These are phyloP conservation scores for Periconia macrospinosa DNA, from an alignment of 2,329 filamentous ascomycete genomes.

Conservation along the genomic window DNA sequence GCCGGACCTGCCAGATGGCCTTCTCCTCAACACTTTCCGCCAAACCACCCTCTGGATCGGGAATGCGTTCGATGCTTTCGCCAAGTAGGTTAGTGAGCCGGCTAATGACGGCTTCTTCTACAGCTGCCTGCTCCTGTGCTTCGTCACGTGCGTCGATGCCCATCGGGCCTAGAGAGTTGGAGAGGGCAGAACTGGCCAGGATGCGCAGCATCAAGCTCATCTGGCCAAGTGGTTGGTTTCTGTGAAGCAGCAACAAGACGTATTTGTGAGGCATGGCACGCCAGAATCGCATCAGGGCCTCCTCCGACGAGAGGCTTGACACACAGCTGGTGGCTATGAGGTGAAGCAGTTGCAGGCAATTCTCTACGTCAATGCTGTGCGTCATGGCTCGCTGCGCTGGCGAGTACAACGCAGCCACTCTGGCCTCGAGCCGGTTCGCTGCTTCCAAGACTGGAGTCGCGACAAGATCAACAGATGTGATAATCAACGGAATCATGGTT, in stretches of 20 bases:
- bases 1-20: conserved; percentile 50
- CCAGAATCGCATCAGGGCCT: conserved; percentile 63
- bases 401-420: conserved; percentile 27
- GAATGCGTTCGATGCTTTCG: conserved; percentile 51
- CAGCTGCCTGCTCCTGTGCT: conserved; percentile 36
- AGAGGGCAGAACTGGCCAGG: conserved; percentile 66
- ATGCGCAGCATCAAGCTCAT: conserved; percentile 67
- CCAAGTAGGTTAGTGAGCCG: conserved; percentile 65
- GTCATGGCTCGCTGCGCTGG: conserved; percentile 50
- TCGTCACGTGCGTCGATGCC: conserved; percentile 43
- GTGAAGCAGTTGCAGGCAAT: conserved; percentile 68
- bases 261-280: conserved; percentile 66
- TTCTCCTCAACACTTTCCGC: conserved; percentile 19
- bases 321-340: conserved; percentile 64
- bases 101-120: conserved; percentile 58
- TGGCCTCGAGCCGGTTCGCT: conserved; percentile 29
- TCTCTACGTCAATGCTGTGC: conserved; percentile 64
- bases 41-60: conserved; percentile 25
- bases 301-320: conserved; percentile 35
- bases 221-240: conserved; percentile 65
- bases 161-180: conserved; percentile 68
- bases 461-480: conserved; percentile 57
- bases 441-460: conserved; percentile 51
- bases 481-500: conserved; percentile 53
- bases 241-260: conserved; percentile 67